Evolutionary conservation across 1,284 basidiomycete genomes (phyloP).

Genomic region (Trametes sp.): DNA sequence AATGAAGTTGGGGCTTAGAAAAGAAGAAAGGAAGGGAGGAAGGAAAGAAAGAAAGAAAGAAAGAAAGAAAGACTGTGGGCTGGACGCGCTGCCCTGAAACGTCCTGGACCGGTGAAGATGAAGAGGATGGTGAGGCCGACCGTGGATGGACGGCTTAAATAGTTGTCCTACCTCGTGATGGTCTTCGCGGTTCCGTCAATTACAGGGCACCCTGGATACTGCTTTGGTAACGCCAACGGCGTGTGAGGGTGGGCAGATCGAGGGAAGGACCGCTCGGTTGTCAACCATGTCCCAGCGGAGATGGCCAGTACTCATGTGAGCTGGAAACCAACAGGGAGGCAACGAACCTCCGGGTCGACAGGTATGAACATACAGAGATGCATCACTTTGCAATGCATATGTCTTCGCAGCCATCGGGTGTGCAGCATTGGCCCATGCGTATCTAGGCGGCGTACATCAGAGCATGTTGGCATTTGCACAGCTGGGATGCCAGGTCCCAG

Average conservation of each 20-base stretch:
- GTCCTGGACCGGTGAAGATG: too few species aligned
- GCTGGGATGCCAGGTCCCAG: not conserved
- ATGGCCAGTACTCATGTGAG: not conserved
- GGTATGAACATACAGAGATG: not conserved
- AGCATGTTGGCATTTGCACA: not conserved
- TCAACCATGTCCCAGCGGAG: not conserved
- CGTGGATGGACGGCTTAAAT: too few species aligned
- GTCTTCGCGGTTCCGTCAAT: too few species aligned
- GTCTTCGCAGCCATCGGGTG: too few species aligned
- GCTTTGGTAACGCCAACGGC: not conserved
- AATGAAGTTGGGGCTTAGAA: too few species aligned
- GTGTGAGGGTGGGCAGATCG: too few species aligned
- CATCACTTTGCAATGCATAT: not conserved
- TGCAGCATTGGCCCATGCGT: too few species aligned
- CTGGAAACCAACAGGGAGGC: not conserved
- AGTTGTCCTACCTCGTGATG: too few species aligned
- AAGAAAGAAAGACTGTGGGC: too few species aligned
- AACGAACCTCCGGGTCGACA: not conserved
- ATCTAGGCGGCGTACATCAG: not conserved
- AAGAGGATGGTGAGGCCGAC: too few species aligned
- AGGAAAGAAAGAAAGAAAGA: not conserved
- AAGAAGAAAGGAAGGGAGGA: not conserved
- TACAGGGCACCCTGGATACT: not conserved
- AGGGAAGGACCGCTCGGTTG: not conserved
- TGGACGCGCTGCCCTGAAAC: too few species aligned